Evolutionary conservation across 2,329 filamentous ascomycete species (phyloP).

Genomic region (Alternaria brassicae): DNA sequence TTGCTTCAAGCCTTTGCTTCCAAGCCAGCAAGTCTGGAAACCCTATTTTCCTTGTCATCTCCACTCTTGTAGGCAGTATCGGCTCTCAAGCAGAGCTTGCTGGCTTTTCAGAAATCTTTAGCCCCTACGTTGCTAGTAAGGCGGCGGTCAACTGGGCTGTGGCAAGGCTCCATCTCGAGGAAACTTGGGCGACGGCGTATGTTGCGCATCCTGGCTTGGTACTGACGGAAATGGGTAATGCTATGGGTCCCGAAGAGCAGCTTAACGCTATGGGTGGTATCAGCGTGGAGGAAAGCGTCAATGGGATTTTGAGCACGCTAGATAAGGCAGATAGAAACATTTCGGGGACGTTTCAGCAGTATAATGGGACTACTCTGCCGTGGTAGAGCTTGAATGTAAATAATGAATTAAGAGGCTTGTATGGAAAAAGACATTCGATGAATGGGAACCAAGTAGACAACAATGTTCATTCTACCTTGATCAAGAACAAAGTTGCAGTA

Average conservation of each 20-base stretch:
- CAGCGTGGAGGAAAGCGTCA: constrained; percentile 3
- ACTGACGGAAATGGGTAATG: not conserved
- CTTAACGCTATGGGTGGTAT: constrained; percentile 4
- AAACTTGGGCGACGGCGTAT: constrained; percentile 16
- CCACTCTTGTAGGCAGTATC: constrained; percentile 16
- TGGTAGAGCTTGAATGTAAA: not conserved
- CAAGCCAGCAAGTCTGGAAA: constrained; percentile 14
- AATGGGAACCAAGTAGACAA: too few species aligned
- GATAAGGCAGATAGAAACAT: constrained; percentile 18
- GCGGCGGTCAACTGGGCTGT: constrained; percentile 24
- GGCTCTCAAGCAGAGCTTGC: not conserved
- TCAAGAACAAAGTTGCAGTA: too few species aligned
- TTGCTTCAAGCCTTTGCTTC: too few species aligned
- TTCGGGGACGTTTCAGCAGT: constrained; percentile 7
- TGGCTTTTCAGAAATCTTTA: not conserved
- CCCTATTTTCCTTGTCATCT: constrained; percentile 24
- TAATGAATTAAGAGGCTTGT: too few species aligned
- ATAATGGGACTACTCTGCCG: constrained; percentile 5
- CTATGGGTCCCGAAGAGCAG: not conserved
- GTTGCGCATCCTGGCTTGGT: constrained; percentile 20
- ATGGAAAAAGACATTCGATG: too few species aligned
- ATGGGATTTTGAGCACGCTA: constrained; percentile 17
- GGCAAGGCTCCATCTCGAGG: constrained; percentile 15
- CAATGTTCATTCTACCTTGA: too few species aligned
- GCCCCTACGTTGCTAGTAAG: constrained; percentile 18